Evolutionary conservation across 169 alveolate genomes (phyloP).

Genomic region (Toxoplasma gondii): DNA sequence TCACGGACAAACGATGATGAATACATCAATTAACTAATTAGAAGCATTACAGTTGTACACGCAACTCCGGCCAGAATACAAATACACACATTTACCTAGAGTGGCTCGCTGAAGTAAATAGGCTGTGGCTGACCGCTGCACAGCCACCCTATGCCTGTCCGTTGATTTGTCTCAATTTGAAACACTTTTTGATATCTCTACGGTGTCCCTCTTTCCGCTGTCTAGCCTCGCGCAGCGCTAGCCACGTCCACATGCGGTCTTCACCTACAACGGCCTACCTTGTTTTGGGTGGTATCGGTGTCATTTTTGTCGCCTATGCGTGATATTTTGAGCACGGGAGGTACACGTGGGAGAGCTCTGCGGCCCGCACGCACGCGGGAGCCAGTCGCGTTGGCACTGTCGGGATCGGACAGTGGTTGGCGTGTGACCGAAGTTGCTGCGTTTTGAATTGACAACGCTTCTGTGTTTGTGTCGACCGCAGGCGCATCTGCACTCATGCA

Average conservation of each 20-base stretch:
- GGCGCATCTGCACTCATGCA: not conserved
- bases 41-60: too few relatives aligned
- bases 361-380: not conserved
- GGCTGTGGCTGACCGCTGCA: too few relatives aligned
- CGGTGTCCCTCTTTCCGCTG: not conserved
- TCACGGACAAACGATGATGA: too few relatives aligned
- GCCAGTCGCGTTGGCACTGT: not conserved
- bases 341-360: conserved; percentile 9
- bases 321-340: not conserved
- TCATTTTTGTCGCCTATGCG: not conserved
- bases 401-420: not conserved
- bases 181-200: too few relatives aligned
- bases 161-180: too few relatives aligned
- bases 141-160: too few relatives aligned
- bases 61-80: too few relatives aligned
- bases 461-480: not conserved
- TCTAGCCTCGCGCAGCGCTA: not conserved
- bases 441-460: not conserved
- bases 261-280: not conserved
- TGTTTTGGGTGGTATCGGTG: not conserved
- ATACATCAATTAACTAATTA: too few relatives aligned
- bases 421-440: not conserved
- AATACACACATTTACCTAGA: too few relatives aligned
- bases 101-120: too few relatives aligned
- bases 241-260: not conserved